Percentiles rank a stretch among this genome's conserved stretches.
Evolutionary conservation across 2,329 filamentous ascomycete species (phyloP).

Genomic region (Aspergillus glaucus): DNA sequence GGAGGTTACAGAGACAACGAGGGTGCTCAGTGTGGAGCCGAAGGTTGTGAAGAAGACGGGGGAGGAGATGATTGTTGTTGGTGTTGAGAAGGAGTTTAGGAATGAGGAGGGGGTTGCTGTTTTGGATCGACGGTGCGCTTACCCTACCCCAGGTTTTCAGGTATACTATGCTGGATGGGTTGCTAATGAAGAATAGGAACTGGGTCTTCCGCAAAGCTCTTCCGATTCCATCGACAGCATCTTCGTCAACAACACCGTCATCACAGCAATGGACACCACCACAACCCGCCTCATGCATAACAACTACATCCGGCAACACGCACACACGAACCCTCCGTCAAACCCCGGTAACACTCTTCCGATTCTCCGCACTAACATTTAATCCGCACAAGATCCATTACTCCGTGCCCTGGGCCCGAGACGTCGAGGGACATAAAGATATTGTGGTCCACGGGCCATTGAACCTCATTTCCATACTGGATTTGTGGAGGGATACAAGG

Average conservation of each 20-base stretch:
- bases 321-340: conserved; percentile 31
- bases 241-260: conserved; percentile 2
- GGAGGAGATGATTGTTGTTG: conserved; percentile 59
- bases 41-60: conserved; percentile 52
- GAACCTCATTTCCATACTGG: conserved; percentile 38
- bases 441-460: conserved; percentile 40
- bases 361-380: conserved; percentile 40
- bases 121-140: conserved; percentile 47
- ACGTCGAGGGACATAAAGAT: conserved; percentile 38
- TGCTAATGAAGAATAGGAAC: conserved; percentile 22
- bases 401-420: conserved; percentile 36
- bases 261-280: conserved; percentile 2
- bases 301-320: conserved; percentile 15
- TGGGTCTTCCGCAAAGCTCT: conserved; percentile 42
- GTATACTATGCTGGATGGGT: neutral
- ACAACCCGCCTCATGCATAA: conserved; percentile 13
- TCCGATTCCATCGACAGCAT: conserved; percentile 10
- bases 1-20: conserved; percentile 51
- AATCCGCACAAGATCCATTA: conserved; percentile 43
- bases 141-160: neutral
- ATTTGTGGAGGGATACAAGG: conserved; percentile 39
- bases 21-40: conserved; percentile 46
- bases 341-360: conserved; percentile 36
- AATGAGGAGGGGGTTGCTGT: conserved; percentile 48
- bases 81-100: conserved; percentile 56